Evolutionary conservation across 768 basidiomycete genomes (phyloP).

Genomic region (Mycena leptocephala): DNA sequence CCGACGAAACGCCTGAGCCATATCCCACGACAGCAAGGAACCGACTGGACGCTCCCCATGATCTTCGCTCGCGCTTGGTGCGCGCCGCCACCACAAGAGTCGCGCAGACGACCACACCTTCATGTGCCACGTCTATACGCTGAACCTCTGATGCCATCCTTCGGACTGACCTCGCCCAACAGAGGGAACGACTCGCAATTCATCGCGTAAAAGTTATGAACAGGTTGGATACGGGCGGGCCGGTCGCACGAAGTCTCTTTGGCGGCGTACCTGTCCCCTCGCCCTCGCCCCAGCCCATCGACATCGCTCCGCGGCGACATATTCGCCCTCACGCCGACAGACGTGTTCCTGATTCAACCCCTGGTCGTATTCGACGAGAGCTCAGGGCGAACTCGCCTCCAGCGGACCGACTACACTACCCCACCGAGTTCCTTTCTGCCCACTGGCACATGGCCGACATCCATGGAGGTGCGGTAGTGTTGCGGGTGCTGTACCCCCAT

Average conservation of each 20-base stretch:
- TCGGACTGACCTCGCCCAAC: not conserved
- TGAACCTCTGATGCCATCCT: not conserved
- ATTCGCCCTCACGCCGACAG: not conserved
- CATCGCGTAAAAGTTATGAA: not conserved
- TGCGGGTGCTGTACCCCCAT: too few relatives aligned
- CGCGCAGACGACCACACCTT: too few relatives aligned
- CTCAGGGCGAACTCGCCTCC: slow-evolving; percentile 7
- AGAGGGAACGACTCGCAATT: not conserved
- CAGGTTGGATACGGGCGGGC: slow-evolving; percentile 4
- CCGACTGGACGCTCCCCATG: not conserved
- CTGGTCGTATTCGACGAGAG: not conserved
- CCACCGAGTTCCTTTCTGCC: not conserved
- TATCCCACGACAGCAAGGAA: not conserved
- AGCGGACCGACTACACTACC: too few relatives aligned
- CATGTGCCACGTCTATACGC: too few relatives aligned
- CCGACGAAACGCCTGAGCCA: not conserved
- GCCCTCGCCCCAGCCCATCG: not conserved
- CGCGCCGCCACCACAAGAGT: not conserved
- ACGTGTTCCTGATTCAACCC: not conserved
- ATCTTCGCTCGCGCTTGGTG: slow-evolving; percentile 13
- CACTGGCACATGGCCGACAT: not conserved
- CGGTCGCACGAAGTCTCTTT: slow-evolving; percentile 1
- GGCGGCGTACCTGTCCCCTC: not conserved
- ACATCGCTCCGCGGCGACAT: not conserved
- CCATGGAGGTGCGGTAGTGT: too few relatives aligned